Evolutionary conservation across 2,329 filamentous ascomycete genomes (phyloP).

Genomic region (Colletotrichum siamense): DNA sequence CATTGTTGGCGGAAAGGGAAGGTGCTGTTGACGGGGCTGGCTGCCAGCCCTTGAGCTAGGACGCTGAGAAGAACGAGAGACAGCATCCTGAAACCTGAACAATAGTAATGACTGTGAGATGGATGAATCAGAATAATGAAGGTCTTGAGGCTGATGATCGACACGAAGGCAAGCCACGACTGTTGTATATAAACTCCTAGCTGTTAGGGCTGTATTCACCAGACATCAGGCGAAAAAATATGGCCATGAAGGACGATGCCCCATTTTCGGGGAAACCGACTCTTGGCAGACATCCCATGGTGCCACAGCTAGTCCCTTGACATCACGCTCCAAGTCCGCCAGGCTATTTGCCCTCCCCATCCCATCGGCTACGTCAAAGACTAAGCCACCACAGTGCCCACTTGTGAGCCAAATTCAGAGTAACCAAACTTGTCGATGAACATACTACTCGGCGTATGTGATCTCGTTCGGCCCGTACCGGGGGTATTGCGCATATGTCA

Average conservation of each 20-base stretch:
- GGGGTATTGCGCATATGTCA: neutral
- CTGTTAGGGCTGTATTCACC: neutral
- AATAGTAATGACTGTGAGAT: neutral
- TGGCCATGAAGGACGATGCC: neutral
- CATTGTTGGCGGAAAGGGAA: constrained; percentile 15
- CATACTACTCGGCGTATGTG: accelerated
- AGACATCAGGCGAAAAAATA: accelerated
- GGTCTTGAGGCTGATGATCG: neutral
- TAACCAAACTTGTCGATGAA: accelerated
- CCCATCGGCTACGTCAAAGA: neutral
- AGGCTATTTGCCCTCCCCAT: neutral
- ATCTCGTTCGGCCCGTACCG: neutral
- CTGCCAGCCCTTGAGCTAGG: neutral
- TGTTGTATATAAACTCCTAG: neutral
- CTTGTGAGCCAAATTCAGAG: neutral
- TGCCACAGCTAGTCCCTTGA: accelerated
- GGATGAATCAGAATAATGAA: neutral
- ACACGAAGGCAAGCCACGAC: neutral
- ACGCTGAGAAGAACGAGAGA: neutral
- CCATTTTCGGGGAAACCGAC: neutral
- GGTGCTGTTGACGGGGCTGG: neutral
- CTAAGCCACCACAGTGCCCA: accelerated
- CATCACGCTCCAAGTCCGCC: neutral
- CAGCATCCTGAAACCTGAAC: neutral
- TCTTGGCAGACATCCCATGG: neutral